These are phyloP conservation scores for Geranomyces michiganensis DNA, from an alignment of 192 early-diverging fungal species.

Conservation along the genomic window DNA sequence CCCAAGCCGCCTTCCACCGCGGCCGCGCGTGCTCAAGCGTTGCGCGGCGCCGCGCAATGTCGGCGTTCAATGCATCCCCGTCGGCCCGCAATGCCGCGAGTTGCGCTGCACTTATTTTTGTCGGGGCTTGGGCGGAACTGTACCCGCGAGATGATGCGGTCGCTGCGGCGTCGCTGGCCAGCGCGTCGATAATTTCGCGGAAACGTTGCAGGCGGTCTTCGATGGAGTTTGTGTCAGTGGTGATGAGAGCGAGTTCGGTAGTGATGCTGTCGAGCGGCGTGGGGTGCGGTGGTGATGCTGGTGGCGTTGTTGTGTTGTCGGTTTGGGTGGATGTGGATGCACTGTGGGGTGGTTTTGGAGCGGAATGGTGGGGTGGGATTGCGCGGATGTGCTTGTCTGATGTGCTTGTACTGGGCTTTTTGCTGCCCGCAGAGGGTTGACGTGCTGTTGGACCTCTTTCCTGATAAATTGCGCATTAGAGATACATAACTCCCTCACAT, in stretches of 20 bases:
- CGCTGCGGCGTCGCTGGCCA: not conserved
- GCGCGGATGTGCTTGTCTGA: not conserved
- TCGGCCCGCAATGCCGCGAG: not conserved
- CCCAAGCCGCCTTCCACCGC: slow-evolving; percentile 27
- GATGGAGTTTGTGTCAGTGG: not conserved
- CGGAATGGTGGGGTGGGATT: not conserved
- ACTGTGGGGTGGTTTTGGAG: not conserved
- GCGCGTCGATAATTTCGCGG: slow-evolving; percentile 9
- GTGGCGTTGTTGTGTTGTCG: not conserved
- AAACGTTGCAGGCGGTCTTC: slow-evolving; percentile 9
- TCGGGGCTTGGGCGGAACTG: slow-evolving; percentile 7
- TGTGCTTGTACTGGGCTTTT: no score
- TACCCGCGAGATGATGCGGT: no score
- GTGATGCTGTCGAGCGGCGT: no score
- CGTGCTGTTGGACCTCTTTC: not conserved
- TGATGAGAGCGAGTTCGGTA: not conserved
- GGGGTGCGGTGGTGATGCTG: not conserved
- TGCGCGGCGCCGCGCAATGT: not conserved
- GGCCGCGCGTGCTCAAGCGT: not conserved
- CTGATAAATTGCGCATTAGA: not conserved
- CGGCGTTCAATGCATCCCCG: not conserved
- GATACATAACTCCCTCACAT: not conserved
- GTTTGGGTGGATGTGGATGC: not conserved
- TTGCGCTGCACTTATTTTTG: not conserved
- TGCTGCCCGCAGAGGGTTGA: no score